Conservation (phyloP, 2,329 filamentous ascomycete species). For the Penicillium sclerotigenum region DNA sequence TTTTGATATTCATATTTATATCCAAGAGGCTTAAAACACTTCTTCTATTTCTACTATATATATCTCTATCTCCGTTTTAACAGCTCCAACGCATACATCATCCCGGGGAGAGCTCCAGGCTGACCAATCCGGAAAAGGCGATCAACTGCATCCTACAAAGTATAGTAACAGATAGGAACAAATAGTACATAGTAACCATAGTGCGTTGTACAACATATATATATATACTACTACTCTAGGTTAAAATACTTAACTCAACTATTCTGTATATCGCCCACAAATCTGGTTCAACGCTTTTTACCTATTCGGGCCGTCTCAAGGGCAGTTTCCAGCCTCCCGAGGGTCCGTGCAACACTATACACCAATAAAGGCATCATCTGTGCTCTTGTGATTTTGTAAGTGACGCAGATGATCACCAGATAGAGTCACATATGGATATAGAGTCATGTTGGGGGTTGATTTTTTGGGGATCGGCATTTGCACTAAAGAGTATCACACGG, state of each 20-base stretch:
- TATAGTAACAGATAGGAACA: too few species aligned
- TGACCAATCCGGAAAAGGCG: conserved; percentile 17
- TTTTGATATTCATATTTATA: background rate
- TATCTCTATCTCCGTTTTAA: too few species aligned
- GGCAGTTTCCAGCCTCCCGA: background rate
- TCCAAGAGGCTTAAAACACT: background rate
- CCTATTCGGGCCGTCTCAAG: background rate
- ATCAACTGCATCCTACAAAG: conserved; percentile 2
- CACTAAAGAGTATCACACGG: background rate
- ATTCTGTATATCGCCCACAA: too few species aligned
- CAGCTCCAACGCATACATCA: conserved; percentile 12
- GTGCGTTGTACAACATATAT: background rate
- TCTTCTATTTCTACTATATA: too few species aligned
- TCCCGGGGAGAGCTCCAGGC: conserved; percentile 8
- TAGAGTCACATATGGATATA: background rate
- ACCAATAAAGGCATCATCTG: conserved; percentile 12
- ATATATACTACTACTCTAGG: background rate
- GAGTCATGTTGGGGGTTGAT: background rate
- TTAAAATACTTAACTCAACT: background rate
- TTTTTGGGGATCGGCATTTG: background rate
- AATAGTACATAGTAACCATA: too few species aligned
- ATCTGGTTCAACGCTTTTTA: background rate
- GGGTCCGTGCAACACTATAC: conserved; percentile 14
- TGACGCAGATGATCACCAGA: conserved; percentile 24
- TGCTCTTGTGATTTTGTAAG: conserved; percentile 14